Evolutionary conservation across 2,329 filamentous ascomycete species (phyloP), one percentile per base, ranked within the genome.

Genomic region (Boeremia lycopersici): DNA sequence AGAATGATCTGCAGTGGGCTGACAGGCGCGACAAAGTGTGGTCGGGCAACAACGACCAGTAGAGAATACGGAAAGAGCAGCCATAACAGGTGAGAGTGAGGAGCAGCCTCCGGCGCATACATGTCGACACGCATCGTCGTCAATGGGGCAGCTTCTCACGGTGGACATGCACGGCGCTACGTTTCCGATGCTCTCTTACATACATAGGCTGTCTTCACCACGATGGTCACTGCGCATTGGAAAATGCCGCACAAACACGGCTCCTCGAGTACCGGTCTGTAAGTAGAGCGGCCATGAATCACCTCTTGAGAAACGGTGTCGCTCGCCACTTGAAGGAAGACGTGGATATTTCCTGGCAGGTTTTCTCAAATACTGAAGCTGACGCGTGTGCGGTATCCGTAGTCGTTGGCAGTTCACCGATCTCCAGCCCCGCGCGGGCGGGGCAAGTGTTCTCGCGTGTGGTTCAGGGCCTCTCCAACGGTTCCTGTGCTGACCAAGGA

Each of bases 341-440:
- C 5, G 36, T 42, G 17, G 17, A 42, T 42, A 11, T 4, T 29
- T 10, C 8, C 28, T 28, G 15, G 10, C 2, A 9, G 12, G 29
- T 26, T 36, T 17, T 29, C 26, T 43, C 31, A 33, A 35, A 42
- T 25, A 31, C 39, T 31, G 29, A 13, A 40, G 41, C 41, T 41
- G 35, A 39, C 42, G 31, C n/a, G 23, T 23, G 31, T 44, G 36
- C 25, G 25, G 38, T 25, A 10, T 42, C 36, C 38, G 36, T 23
- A 42, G 43, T 48, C 25, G 31, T 29, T 53, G 36, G 28, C 31
- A 42, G 43, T 36, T 40, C 12, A 53, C 43, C 42, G 43, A 53
- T 53, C n/a, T 30, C 6, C 26, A 48, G 44, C 50, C 50, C 50
- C 50, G 50, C 44, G 50, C 40, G 50, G 31, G 50, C 46, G 50